Percentiles rank a stretch among this genome's conserved stretches.
Evolutionary conservation across 177 flowering plant genomes (phyloP).

Genomic region (Vitis hybrid): DNA sequence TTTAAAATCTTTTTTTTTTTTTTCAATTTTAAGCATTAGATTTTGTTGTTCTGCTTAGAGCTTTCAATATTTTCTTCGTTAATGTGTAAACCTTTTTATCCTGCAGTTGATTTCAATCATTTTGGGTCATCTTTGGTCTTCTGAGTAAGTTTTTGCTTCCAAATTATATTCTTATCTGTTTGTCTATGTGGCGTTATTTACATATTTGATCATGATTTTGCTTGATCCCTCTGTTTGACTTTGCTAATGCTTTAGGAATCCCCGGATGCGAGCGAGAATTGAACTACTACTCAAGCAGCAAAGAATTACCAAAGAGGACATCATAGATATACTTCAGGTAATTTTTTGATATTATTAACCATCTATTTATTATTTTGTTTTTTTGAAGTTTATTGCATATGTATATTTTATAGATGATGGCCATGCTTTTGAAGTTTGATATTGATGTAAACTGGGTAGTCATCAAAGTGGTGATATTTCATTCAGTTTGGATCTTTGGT

Average conservation of each 20-base stretch:
- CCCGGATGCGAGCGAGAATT: slow-evolving; percentile 79
- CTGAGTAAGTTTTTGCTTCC: slow-evolving; percentile 69
- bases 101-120: slow-evolving; percentile 89
- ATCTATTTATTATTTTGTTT: not conserved
- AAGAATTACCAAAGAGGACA: slow-evolving; percentile 66
- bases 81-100: slow-evolving; percentile 2
- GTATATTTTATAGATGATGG: not conserved
- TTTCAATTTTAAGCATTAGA: not conserved
- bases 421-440: too few species aligned
- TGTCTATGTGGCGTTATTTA: not conserved
- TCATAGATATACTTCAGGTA: slow-evolving; percentile 88
- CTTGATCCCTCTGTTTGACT: not conserved
- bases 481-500: too few species aligned
- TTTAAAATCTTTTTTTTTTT: not conserved
- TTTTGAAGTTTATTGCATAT: not conserved
- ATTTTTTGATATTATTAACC: not conserved
- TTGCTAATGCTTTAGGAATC: slow-evolving; percentile 39
- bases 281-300: slow-evolving; percentile 85
- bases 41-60: not conserved
- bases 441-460: too few species aligned
- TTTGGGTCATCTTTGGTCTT: slow-evolving; percentile 93
- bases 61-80: not conserved
- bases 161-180: not conserved
- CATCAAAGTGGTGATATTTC: too few species aligned
- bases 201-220: not conserved